These are phyloP conservation scores for Sanguinoderma infundibulare DNA, from an alignment of 1,284 basidiomycete species.

Conservation along the genomic window DNA sequence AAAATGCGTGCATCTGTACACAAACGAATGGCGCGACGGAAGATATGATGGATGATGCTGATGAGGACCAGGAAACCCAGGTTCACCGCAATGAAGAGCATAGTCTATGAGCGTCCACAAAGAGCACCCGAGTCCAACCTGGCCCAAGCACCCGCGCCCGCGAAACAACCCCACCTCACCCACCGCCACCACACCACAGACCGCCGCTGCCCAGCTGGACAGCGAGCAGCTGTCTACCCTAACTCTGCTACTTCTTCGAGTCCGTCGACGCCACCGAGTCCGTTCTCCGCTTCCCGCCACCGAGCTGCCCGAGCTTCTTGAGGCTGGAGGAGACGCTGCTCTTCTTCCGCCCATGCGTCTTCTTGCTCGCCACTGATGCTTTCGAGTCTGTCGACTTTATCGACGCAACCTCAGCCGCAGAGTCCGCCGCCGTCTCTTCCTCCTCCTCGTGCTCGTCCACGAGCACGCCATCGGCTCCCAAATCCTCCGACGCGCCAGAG, in stretches of 20 bases:
- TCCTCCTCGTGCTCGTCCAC: constrained; percentile 29
- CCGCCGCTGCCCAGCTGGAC: constrained; percentile 1
- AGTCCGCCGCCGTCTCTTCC: constrained; percentile 7
- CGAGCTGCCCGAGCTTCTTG: constrained; percentile 57
- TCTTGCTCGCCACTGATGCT: constrained; percentile 24
- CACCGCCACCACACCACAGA: background rate
- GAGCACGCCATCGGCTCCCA: constrained; percentile 27
- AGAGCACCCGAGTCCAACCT: constrained; percentile 2
- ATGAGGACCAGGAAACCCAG: constrained; percentile 4
- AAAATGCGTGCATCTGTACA: constrained; percentile 27
- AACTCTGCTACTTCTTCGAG: constrained; percentile 17
- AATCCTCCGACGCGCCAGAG: constrained; percentile 42
- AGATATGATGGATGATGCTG: constrained; percentile 15
- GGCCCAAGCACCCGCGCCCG: background rate
- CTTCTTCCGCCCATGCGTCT: constrained; percentile 55
- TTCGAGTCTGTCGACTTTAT: constrained; percentile 31
- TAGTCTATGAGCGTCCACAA: constrained; percentile 27
- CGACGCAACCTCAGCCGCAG: constrained; percentile 29
- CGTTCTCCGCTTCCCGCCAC: constrained; percentile 51
- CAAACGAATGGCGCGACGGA: constrained; percentile 25
- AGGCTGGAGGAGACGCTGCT: constrained; percentile 53
- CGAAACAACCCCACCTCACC: constrained; percentile 2
- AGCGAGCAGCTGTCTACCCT: background rate
- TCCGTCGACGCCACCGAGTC: constrained; percentile 50
- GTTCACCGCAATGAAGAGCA: constrained; percentile 20